These are phyloP conservation scores for Mercurialis annua DNA, from an alignment of 345 rosid genomes.

Conservation along the genomic window DNA sequence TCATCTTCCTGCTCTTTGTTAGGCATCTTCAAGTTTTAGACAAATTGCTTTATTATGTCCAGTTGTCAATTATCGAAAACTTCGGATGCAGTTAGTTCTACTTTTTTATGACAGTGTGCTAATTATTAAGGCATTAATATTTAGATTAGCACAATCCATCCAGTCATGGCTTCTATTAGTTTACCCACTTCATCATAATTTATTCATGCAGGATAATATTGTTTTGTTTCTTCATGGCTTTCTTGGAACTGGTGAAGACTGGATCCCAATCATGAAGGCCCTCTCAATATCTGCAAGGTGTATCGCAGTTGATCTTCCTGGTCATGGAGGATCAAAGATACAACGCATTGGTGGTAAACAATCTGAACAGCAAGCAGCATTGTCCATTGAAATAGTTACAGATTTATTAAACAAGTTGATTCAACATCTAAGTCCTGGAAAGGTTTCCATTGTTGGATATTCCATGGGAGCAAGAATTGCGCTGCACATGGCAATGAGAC, in stretches of 20 bases:
- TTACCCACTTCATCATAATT: constrained; percentile 7
- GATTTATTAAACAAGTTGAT: constrained; percentile 42
- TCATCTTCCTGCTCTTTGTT: not conserved
- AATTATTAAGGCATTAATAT: constrained; percentile 4
- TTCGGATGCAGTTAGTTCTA: not conserved
- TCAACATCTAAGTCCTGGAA: constrained; percentile 48
- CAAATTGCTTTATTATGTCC: not conserved
- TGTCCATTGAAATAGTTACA: constrained; percentile 59
- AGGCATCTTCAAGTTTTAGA: not conserved
- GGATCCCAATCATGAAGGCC: constrained; percentile 81
- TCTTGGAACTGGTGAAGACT: constrained; percentile 87
- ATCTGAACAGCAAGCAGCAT: constrained; percentile 27
- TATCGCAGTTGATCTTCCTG: constrained; percentile 85
- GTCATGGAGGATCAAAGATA: constrained; percentile 71
- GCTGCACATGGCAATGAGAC: constrained; percentile 68
- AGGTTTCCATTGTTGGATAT: constrained; percentile 70
- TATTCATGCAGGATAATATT: constrained; percentile 49
- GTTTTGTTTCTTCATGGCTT: constrained; percentile 82
- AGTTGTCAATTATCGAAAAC: not conserved
- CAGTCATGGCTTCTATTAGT: not conserved
- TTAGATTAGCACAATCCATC: not conserved
- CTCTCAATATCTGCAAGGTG: constrained; percentile 73
- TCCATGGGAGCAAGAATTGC: constrained; percentile 97
- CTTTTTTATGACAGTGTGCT: not conserved
- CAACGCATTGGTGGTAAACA: constrained; percentile 22